Percentiles rank a stretch among this genome's conserved stretches.
phyloP scores from a whole-genome alignment of 225 moss, liverwort and hornwort genomes.

The Lunularia cruciata region DNA sequence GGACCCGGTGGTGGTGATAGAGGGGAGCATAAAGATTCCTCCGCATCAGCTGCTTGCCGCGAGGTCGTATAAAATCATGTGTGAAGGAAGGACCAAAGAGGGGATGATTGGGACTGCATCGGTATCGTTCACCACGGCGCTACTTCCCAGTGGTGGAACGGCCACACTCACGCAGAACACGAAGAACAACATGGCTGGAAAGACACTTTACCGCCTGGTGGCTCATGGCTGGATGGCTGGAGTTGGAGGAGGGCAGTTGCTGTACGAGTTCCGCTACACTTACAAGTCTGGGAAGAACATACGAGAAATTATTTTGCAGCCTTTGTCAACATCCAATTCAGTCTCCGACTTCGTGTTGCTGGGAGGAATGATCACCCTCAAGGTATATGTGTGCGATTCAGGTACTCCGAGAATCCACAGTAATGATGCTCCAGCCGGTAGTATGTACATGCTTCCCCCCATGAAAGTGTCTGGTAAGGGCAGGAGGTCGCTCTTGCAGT shows the following conservation, averaged over 20 bases:
- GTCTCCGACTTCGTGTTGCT: conserved; percentile 34
- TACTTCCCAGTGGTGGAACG: conserved; percentile 36
- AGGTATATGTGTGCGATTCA: conserved; percentile 47
- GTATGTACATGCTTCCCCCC: conserved; percentile 43
- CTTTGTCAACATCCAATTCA: conserved; percentile 33
- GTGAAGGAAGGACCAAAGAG: conserved; percentile 28
- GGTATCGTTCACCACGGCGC: conserved; percentile 27
- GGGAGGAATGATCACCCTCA: conserved; percentile 40
- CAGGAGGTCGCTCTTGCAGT: conserved; percentile 28
- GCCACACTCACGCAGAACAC: conserved; percentile 24
- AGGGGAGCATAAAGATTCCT: conserved; percentile 40
- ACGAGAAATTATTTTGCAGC: conserved; percentile 38
- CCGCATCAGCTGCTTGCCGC: conserved; percentile 30
- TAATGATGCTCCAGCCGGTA: conserved; percentile 52
- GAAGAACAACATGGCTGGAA: conserved; percentile 36
- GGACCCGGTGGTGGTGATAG: conserved; percentile 18
- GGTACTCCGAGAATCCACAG: conserved; percentile 46
- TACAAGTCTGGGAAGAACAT: neutral
- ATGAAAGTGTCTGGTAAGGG: conserved; percentile 40
- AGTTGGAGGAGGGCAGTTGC: conserved; percentile 33
- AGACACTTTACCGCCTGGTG: conserved; percentile 41
- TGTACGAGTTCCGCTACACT: conserved; percentile 56
- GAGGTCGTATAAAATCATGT: conserved; percentile 39
- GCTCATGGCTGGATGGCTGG: conserved; percentile 57
- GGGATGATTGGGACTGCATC: conserved; percentile 27